Conservation (phyloP, 2,329 filamentous ascomycete genomes). For the Diaporthe humulicola region DNA sequence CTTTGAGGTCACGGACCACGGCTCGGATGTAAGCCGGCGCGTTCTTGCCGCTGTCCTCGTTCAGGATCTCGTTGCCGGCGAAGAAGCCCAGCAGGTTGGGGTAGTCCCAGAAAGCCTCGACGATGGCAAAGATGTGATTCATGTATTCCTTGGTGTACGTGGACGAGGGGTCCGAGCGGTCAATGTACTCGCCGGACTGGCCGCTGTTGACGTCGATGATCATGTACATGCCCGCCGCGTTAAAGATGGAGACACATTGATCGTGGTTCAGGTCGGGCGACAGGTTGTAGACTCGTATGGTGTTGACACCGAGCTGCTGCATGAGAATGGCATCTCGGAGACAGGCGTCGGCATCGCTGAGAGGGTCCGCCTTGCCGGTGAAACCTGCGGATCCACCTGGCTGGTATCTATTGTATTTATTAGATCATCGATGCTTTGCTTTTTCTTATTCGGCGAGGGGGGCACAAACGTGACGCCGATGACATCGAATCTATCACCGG, state of each 20-base stretch:
- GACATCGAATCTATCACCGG: slow-evolving; percentile 69
- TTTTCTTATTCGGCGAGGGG: too few species aligned
- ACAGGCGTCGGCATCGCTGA: slow-evolving; percentile 54
- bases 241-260: slow-evolving; percentile 72
- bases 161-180: slow-evolving; percentile 63
- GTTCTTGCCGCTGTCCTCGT: slow-evolving; percentile 68
- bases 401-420: slow-evolving; percentile 60
- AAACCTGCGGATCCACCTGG: slow-evolving; percentile 71
- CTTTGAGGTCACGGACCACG: slow-evolving; percentile 80
- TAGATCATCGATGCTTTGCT: too few species aligned
- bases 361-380: slow-evolving; percentile 56
- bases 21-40: slow-evolving; percentile 77
- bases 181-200: slow-evolving; percentile 64
- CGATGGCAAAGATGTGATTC: slow-evolving; percentile 71
- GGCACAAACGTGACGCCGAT: slow-evolving; percentile 67
- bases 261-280: slow-evolving; percentile 72
- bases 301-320: slow-evolving; percentile 71
- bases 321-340: slow-evolving; percentile 69
- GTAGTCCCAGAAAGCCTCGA: slow-evolving; percentile 72
- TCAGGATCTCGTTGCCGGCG: slow-evolving; percentile 81
- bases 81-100: slow-evolving; percentile 75
- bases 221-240: slow-evolving; percentile 59
- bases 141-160: slow-evolving; percentile 64
- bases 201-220: slow-evolving; percentile 73
- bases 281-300: slow-evolving; percentile 74